These are phyloP conservation scores for Chrysosporium keratinophilum DNA, from an alignment of 2,329 filamentous ascomycete genomes.

Conservation along the genomic window DNA sequence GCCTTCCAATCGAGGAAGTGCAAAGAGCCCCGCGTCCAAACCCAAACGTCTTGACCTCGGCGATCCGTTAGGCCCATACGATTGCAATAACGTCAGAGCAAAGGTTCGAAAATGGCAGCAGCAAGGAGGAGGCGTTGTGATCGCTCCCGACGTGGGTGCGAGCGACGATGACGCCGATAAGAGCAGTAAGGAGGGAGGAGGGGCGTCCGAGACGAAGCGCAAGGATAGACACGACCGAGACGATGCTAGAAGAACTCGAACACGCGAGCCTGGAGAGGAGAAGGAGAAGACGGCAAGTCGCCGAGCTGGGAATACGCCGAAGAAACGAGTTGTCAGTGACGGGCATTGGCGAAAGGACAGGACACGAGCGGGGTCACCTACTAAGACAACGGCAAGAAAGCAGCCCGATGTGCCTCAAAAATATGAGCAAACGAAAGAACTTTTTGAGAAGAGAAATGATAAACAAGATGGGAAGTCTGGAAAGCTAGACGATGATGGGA, in stretches of 20 bases:
- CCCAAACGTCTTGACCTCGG: conserved; percentile 42
- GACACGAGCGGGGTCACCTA: conserved; percentile 35
- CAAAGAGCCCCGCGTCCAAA: conserved; percentile 47
- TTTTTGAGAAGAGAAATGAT: conserved; percentile 23
- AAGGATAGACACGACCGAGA: conserved; percentile 16
- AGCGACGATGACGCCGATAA: conserved; percentile 42
- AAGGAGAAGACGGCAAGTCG: conserved; percentile 13
- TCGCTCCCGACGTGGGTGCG: conserved; percentile 50
- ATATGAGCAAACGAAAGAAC: conserved; percentile 20
- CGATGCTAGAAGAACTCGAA: neutral
- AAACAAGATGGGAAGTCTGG: conserved; percentile 11
- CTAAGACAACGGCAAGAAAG: conserved; percentile 35
- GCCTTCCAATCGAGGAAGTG: conserved; percentile 42
- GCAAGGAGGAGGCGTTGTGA: conserved; percentile 57
- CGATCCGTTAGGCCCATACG: conserved; percentile 46
- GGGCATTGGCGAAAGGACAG: conserved; percentile 62
- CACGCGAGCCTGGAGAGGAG: neutral
- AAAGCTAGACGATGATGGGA: conserved; percentile 20
- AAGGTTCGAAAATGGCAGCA: conserved; percentile 80
- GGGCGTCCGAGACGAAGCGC: conserved; percentile 20
- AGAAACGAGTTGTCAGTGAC: conserved; percentile 88
- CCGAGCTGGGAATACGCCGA: conserved; percentile 54
- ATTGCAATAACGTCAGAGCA: conserved; percentile 59
- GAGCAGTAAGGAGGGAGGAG: conserved; percentile 11
- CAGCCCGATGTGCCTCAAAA: conserved; percentile 32